Evolutionary conservation across 2,329 filamentous ascomycete genomes (phyloP).

Genomic region (Phialophora expanda): DNA sequence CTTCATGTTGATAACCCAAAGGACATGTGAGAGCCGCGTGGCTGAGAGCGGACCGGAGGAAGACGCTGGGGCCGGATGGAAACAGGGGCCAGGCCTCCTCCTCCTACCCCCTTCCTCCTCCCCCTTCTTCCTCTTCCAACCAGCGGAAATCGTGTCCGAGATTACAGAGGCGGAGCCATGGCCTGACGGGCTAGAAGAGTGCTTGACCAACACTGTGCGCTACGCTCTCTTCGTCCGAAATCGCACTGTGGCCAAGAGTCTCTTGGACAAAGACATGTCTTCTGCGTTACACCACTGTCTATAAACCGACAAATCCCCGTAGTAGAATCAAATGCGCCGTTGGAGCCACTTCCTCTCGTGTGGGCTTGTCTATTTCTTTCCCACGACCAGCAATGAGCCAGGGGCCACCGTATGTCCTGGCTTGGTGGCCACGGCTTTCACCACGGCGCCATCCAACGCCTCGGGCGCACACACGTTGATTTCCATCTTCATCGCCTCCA

Average conservation of each 20-base stretch:
- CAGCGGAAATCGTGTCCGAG: not conserved
- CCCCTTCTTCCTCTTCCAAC: not conserved
- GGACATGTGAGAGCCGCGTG: not conserved
- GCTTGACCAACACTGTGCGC: too few relatives aligned
- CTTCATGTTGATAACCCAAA: not conserved
- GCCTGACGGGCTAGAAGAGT: too few relatives aligned
- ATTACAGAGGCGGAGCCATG: not conserved
- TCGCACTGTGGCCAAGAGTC: too few relatives aligned
- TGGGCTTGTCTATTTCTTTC: not conserved
- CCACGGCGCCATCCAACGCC: not conserved
- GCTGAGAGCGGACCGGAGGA: not conserved
- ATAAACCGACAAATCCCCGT: not conserved
- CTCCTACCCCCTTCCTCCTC: too few relatives aligned
- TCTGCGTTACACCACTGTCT: not conserved
- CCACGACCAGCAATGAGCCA: not conserved
- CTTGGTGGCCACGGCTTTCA: not conserved
- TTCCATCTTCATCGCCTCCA: constrained; percentile 65
- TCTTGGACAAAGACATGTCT: not conserved
- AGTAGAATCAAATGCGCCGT: not conserved
- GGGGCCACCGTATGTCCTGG: not conserved
- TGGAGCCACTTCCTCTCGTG: not conserved
- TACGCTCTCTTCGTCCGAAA: too few relatives aligned
- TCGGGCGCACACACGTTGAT: constrained; percentile 48
- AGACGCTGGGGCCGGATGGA: not conserved
- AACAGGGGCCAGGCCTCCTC: not conserved